Evolutionary conservation across 202 grass and related monocot genomes (phyloP), one percentile per base, ranked within the genome.

Genomic region (Setaria italica): DNA sequence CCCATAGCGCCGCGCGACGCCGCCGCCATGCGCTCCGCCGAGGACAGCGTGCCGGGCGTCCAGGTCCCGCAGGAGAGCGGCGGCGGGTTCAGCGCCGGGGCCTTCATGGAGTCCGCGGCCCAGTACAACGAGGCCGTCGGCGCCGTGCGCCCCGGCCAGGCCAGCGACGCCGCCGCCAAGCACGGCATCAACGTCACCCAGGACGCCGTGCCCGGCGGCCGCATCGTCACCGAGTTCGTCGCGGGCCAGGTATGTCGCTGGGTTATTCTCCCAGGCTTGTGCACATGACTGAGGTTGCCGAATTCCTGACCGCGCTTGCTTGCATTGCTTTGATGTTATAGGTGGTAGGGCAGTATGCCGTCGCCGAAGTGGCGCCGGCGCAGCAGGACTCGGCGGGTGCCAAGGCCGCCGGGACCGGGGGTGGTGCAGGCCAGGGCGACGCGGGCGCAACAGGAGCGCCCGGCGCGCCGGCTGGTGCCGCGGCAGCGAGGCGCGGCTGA

Each of bases 161-260:
- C 86, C 47, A 97, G 88, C 78, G 66, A 84, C 7, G 79, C 69
- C 1, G 72, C 87, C 3, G 49, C 53, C 7, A 57, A 42, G 20
- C 79, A 94, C 65, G 94, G 92, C 0, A 68, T 94, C 47, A 66
- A 63, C 51, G 72, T 94, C 79, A 88, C 92, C 5, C 84, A 94
- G 79, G 89, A 80, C 2, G 48, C 85, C 11, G 71, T 97, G 2
- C 91, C 94, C 2, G 86, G 92, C 0, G 84, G 82, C 15, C 83
- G 69, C 77, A 66, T 97, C 79, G 75, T 97, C 84, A 89, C 90
- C 11, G 94, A 94, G 90, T 94, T 94, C 89, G 83, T 94, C 4
- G 91, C 92, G 0, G 78, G 90, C 6, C 92, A 97, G 90, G 71
- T 71, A 43, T 35, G 8, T 16, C 2, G 20, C 19, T 56, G 54